Conservation (phyloP, 306 rosid genomes). For the Geum urbanum region DNA sequence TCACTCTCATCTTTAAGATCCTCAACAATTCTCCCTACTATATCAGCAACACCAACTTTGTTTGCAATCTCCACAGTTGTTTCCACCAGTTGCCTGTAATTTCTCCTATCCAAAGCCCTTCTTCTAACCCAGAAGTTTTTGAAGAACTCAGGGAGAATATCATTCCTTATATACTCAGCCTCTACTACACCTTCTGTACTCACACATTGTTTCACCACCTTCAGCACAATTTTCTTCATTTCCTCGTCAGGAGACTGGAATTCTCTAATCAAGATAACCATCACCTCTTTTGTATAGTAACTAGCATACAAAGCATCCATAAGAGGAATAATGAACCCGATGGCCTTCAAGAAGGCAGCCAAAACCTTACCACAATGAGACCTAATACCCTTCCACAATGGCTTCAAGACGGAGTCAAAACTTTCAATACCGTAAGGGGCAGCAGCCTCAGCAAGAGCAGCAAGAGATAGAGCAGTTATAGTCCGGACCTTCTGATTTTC, state of each 20-base stretch:
- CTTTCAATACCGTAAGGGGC: conserved; percentile 97
- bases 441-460: conserved; percentile 97
- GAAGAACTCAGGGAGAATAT: conserved; percentile 83
- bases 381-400: conserved; percentile 93
- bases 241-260: conserved; percentile 99
- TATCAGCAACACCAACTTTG: conserved; percentile 94
- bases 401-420: conserved; percentile 90
- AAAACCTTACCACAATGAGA: conserved; percentile 93
- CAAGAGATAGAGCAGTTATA: conserved; percentile 85
- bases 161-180: conserved; percentile 71
- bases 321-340: conserved; percentile 87
- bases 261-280: conserved; percentile 85
- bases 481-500: conserved; percentile 98
- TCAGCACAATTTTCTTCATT: conserved; percentile 93
- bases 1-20: conserved; percentile 99
- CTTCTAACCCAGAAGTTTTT: conserved; percentile 94
- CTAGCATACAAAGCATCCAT: conserved; percentile 95
- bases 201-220: conserved; percentile 96
- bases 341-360: conserved; percentile 93
- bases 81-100: conserved; percentile 88
- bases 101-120: conserved; percentile 95
- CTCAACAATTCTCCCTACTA: conserved; percentile 86
- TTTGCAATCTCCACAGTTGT: conserved; percentile 95
- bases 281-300: conserved; percentile 89
- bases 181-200: conserved; percentile 96